Evolutionary conservation across 139 green algal genomes (phyloP), one percentile per base, ranked within the genome.

Genomic region (Zygnema cylindricum): DNA sequence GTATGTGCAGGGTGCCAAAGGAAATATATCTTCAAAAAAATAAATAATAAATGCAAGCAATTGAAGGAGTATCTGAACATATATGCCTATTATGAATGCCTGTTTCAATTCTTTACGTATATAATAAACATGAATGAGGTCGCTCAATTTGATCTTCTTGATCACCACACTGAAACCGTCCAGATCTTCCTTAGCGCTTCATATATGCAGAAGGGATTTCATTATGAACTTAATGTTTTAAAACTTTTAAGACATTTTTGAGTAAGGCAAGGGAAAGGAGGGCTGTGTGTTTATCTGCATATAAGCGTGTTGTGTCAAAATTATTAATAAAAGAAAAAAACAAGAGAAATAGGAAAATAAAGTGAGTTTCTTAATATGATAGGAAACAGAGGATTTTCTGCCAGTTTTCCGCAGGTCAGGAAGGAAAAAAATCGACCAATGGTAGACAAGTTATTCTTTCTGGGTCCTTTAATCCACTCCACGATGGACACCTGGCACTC

Each of bases 391-490:
- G 49, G 16, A 16, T 63, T 63, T 63, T 16, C 16, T 16, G 49
- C 16, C 49, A 63, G 49, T 16, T 16, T 7, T 63, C 7, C 16
- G 49, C 49, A 63, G 49, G 49, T 63, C 49, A 7, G 7, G 7
- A 63, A 16, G 36, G 33, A 22, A 41, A 11, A 36, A 23, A 43
- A 57, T n/a, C n/a, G 78, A 38, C 40, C 38, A 43, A 83, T 39
- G 33, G 86, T 22, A 7, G 86, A 21, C 84, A 57, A 41, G 32
- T 98, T 33, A 93, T 97, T 76, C 92, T 98, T 33, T 92, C 95
- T 0, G 96, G 96, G 7, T 96, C 93, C 38, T 98, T 98, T 95
- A 98, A 98, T 88, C 96, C 96, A 16, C 82, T 98, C 82, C 96
- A 98, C 77, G 90, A 95, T 1, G 94, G 96, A 0, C 96, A 98